These are phyloP conservation scores for Chamaecrista fasciculata DNA, from an alignment of 306 rosid species.

Conservation along the genomic window DNA sequence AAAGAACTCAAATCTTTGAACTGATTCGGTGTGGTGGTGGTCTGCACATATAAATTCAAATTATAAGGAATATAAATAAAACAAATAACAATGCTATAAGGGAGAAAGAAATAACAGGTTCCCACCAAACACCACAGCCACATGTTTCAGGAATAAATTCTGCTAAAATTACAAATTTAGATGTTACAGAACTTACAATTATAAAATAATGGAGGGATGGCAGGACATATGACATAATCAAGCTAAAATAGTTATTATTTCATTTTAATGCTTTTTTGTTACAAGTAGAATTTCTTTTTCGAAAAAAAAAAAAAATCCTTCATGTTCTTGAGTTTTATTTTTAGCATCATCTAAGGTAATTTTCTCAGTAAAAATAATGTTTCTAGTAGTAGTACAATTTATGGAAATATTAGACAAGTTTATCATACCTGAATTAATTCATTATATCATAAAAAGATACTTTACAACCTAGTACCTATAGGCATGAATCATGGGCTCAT, in stretches of 20 bases:
- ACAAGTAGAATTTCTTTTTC: no score
- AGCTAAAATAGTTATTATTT: not conserved
- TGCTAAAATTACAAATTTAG: no score
- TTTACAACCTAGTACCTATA: not conserved
- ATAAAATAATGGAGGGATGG: not conserved
- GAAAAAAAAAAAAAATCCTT: no score
- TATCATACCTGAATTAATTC: not conserved
- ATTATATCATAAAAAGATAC: not conserved
- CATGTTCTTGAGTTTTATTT: not conserved
- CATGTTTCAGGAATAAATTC: no score
- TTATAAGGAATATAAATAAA: no score
- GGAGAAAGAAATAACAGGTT: not conserved
- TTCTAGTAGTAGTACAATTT: no score
- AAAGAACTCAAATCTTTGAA: slow-evolving; percentile 86
- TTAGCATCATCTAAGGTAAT: no score
- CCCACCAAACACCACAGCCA: not conserved
- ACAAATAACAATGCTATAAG: not conserved
- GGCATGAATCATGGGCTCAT: no score
- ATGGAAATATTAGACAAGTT: not conserved
- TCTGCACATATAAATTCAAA: slow-evolving; percentile 47
- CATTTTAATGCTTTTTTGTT: not conserved
- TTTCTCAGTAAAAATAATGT: no score
- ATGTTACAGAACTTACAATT: not conserved
- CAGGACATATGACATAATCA: not conserved
- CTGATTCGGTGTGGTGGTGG: slow-evolving; percentile 50